Evolutionary conservation across 495 filamentous ascomycete species (phyloP).

Genomic region (Lasiosphaeria hispida): DNA sequence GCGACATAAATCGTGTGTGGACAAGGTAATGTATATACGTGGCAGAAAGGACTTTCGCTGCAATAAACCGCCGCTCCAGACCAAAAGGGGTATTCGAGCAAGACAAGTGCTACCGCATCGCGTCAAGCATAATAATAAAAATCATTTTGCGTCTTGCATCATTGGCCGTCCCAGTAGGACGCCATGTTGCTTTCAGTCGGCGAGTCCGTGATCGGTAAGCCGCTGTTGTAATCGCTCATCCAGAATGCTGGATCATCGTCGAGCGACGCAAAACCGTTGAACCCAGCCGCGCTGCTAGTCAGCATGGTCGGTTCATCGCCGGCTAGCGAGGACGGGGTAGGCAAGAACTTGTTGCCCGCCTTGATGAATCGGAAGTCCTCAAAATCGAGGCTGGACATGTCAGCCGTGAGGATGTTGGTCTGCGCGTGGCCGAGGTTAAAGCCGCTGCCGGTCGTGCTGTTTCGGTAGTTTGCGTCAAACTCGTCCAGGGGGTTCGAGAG

Average conservation of each 20-base stretch:
- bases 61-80: slow-evolving; percentile 12
- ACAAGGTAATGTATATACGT: slow-evolving; percentile 18
- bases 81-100: slow-evolving; percentile 19
- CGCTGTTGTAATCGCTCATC: slow-evolving; percentile 26
- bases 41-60: slow-evolving; percentile 9
- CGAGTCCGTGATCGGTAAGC: slow-evolving; percentile 30
- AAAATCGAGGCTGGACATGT: slow-evolving; percentile 58
- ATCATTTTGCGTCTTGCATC: slow-evolving; percentile 14
- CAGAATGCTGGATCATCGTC: slow-evolving; percentile 37
- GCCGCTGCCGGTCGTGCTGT: slow-evolving; percentile 43
- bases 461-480: slow-evolving; percentile 51
- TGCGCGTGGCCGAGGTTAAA: slow-evolving; percentile 55
- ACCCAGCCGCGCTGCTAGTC: slow-evolving; percentile 15
- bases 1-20: slow-evolving; percentile 10
- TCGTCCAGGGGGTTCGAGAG: slow-evolving; percentile 55
- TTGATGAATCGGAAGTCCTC: slow-evolving; percentile 56
- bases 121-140: slow-evolving; percentile 14
- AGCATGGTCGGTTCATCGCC: slow-evolving; percentile 35
- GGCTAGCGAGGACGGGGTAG: slow-evolving; percentile 33
- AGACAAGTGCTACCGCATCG: slow-evolving; percentile 24
- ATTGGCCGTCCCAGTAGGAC: slow-evolving; percentile 34
- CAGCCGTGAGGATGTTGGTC: slow-evolving; percentile 50
- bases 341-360: slow-evolving; percentile 43
- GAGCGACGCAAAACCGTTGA: slow-evolving; percentile 22
- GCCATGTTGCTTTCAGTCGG: slow-evolving; percentile 29